Evolutionary conservation across 202 grass and related monocot species (phyloP).

Genomic region (Eragrostis tef): DNA sequence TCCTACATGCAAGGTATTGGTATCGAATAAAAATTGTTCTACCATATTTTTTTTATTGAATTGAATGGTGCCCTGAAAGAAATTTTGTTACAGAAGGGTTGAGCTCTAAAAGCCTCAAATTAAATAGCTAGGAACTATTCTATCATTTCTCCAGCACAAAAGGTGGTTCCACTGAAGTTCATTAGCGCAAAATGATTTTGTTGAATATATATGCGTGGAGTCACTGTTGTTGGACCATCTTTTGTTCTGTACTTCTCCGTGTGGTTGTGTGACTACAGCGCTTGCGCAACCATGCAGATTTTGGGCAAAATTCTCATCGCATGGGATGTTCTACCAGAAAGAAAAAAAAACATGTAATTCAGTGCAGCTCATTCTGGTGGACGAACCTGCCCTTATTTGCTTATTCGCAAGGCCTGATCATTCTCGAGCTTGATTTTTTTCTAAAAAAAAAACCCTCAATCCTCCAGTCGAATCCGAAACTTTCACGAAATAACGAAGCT

Average conservation of each 20-base stretch:
- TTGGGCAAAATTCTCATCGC: not conserved
- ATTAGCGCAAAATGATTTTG: not conserved
- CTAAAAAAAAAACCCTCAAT: too few relatives aligned
- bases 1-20: not conserved
- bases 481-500: too few relatives aligned
- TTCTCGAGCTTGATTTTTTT: too few relatives aligned
- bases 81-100: too few relatives aligned
- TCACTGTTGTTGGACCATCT: too few relatives aligned
- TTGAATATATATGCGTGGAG: not conserved
- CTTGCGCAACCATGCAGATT: not conserved
- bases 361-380: too few relatives aligned
- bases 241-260: too few relatives aligned
- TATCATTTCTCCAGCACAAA: not conserved
- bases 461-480: too few relatives aligned
- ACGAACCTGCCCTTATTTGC: too few relatives aligned
- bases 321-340: too few relatives aligned
- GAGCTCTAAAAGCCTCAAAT: not conserved
- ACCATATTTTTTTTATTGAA: not conserved
- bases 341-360: too few relatives aligned
- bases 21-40: not conserved
- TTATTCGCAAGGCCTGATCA: too few relatives aligned
- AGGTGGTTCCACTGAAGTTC: not conserved
- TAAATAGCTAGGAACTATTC: not conserved
- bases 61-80: not conserved
- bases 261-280: not conserved